Percentiles rank a stretch among this genome's conserved stretches.
Conservation (phyloP, 306 rosid genomes). For the Abrus pulchellus region DNA sequence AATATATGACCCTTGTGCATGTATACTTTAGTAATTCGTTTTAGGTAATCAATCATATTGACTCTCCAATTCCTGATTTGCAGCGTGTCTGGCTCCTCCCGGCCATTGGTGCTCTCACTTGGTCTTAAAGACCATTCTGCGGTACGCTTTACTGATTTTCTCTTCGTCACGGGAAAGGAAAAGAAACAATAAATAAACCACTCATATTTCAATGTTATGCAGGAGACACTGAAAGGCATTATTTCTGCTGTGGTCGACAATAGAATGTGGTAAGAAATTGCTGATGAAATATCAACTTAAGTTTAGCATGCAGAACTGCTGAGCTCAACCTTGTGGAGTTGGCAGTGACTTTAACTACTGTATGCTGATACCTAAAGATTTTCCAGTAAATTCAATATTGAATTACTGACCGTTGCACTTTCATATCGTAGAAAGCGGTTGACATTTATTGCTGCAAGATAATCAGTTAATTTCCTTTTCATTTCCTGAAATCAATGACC, state of each 20-base stretch:
- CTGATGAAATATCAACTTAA: slow-evolving; percentile 33
- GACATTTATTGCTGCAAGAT: slow-evolving; percentile 35
- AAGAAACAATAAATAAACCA: not conserved
- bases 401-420: not conserved
- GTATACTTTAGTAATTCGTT: not conserved
- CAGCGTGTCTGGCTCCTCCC: slow-evolving; percentile 76
- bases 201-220: slow-evolving; percentile 46
- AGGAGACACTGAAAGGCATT: slow-evolving; percentile 89
- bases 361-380: not conserved
- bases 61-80: slow-evolving; percentile 45
- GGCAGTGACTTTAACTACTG: not conserved
- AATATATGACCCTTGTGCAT: not conserved
- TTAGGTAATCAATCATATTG: slow-evolving; percentile 31
- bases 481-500: slow-evolving; percentile 17
- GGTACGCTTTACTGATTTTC: slow-evolving; percentile 50
- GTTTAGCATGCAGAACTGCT: slow-evolving; percentile 20
- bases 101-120: slow-evolving; percentile 81
- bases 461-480: not conserved
- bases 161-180: not conserved
- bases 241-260: slow-evolving; percentile 75
- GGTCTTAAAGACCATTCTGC: slow-evolving; percentile 91
- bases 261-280: slow-evolving; percentile 61
- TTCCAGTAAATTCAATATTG: not conserved
- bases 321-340: slow-evolving; percentile 31
- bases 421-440: not conserved